A percentile compares a stretch with the other conserved stretches of the same genome.
phyloP scores from a whole-genome alignment of 2,329 filamentous ascomycete genomes.

The Stemphylium vesicarium region DNA sequence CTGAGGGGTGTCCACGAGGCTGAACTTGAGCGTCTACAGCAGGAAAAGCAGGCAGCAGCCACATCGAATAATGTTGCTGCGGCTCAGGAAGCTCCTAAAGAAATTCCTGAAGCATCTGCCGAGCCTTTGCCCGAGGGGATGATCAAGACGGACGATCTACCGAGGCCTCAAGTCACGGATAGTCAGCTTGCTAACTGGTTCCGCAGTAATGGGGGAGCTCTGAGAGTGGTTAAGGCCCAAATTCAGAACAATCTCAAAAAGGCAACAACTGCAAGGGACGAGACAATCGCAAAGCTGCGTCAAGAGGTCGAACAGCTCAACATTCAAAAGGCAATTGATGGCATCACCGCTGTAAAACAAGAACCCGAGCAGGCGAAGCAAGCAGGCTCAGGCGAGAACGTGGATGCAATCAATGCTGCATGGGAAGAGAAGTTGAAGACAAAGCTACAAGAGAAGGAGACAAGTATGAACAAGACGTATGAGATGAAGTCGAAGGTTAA shows the following conservation, averaged over 20 bases:
- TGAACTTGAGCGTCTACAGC: conserved; percentile 43
- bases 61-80: not conserved
- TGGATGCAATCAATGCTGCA: conserved; percentile 36
- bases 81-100: conserved; percentile 12
- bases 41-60: conserved; percentile 5
- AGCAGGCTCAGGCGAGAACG: conserved; percentile 25
- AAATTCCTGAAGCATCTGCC: not conserved
- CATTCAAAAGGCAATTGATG: conserved; percentile 16
- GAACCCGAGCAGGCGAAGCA: conserved; percentile 19
- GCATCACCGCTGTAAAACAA: conserved; percentile 13
- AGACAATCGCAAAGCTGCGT: conserved; percentile 7
- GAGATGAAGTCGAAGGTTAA: conserved; percentile 75
- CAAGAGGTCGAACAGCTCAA: conserved; percentile 21
- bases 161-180: conserved; percentile 17
- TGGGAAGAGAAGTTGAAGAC: conserved; percentile 49
- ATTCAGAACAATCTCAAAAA: conserved; percentile 16
- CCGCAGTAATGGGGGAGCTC: conserved; percentile 11
- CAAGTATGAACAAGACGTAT: conserved; percentile 64
- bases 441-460: conserved; percentile 44
- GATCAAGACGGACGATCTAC: conserved; percentile 34
- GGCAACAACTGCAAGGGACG: conserved; percentile 1
- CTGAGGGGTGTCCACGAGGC: conserved; percentile 52
- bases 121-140: conserved; percentile 11
- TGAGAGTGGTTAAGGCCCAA: conserved; percentile 12
- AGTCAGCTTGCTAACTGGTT: conserved; percentile 17